Evolutionary conservation across 768 basidiomycete genomes (phyloP), one percentile per base, ranked within the genome.

Genomic region (Hygrocybe punicea): DNA sequence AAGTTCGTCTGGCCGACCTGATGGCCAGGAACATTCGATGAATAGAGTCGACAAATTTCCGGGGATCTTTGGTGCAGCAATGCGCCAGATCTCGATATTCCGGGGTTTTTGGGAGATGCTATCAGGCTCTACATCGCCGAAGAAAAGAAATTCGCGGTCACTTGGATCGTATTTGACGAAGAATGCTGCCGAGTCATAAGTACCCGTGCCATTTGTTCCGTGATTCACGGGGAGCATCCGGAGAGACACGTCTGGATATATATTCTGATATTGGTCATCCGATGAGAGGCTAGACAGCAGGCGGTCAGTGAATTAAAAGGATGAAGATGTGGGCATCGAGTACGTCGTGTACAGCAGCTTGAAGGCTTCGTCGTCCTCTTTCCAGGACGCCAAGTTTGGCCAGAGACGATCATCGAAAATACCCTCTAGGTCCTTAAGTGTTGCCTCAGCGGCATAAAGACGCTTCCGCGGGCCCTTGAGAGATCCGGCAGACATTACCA

Each of bases 121-220:
- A 72, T 95, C 92, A 8, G 92, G 91, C 65, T 95, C 92, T 58
- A 97, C 87, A 71, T 96, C 94, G 1, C 96, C 96, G 63, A 97
- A 96, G 72, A 98, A 98, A 36, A 98, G 76, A 61, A 98, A 86
- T 69, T 96, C 91, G 47, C 76, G 79, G 1, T 69, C 69, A 34
- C 79, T 78, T 16, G 78, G 71, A 51, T 89, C 78, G 61, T 89
- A 81, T 13, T 85, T 82, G 63, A 98, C 71, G 69, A 96, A 96
- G 75, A 90, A 95, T 14, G 94, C 96, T 1, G 87, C 75, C 13
- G 89, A 89, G 14, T 86, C 79, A 71, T 97, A 94, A 35, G 72
- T 67, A 16, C 82, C 82, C 34, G 69, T 63, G 47, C 71, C 82
- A 58, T 75, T 55, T n/a, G 42, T 74, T 10, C 94, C 92, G 63